Evolutionary conservation across 208 protist genomes (phyloP).

Genomic region (Trypanosoma melophagium): DNA sequence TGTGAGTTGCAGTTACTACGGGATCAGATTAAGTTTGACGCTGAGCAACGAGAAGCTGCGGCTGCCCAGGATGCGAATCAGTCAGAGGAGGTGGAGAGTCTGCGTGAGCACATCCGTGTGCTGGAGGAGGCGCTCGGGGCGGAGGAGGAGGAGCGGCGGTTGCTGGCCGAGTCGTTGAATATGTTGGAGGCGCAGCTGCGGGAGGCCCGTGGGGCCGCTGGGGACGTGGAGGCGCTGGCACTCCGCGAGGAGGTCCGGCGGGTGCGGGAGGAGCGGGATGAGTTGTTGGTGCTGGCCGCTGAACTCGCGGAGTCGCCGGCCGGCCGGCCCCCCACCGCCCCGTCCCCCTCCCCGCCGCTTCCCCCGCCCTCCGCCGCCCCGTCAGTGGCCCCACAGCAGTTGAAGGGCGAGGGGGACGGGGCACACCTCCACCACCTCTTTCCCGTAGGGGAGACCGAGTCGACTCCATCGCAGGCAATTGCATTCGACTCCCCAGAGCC

Average conservation of each 20-base stretch:
- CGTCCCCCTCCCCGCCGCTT: conserved; percentile 4
- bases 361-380: background rate
- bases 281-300: conserved; percentile 57
- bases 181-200: conserved; percentile 68
- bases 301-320: conserved; percentile 48
- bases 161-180: conserved; percentile 60
- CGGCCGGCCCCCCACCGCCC: background rate
- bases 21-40: conserved; percentile 2
- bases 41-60: background rate
- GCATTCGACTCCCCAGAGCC: background rate
- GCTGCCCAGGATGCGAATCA: conserved; percentile 3
- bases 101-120: conserved; percentile 49
- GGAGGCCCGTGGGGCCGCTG: background rate
- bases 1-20: conserved; percentile 2
- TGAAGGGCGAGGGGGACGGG: background rate
- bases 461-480: background rate
- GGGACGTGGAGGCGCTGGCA: conserved; percentile 1
- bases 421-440: no score
- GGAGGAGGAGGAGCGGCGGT: conserved; percentile 70
- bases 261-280: conserved; percentile 44
- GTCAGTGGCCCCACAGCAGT: background rate
- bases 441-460: background rate
- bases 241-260: conserved; percentile 19
- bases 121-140: conserved; percentile 61
- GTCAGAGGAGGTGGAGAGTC: conserved; percentile 16